Percentiles rank a stretch among this genome's conserved stretches.
These are phyloP conservation scores for Meyerozyma carpophila DNA, from an alignment of 1,139 yeast species.

Conservation along the genomic window DNA sequence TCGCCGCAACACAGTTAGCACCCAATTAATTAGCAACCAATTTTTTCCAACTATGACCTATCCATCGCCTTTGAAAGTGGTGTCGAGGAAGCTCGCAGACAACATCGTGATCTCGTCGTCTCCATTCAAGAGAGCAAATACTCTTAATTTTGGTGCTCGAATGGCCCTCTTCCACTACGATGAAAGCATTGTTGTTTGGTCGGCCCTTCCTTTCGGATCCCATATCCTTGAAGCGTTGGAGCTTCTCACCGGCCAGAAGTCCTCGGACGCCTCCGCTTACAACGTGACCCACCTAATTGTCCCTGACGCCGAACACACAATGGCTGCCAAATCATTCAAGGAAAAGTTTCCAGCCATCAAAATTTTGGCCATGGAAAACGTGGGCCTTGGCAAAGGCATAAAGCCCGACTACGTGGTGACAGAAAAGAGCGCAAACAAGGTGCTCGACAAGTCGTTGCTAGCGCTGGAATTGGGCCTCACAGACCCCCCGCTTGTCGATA, in stretches of 20 bases:
- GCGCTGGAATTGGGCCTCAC: constrained; percentile 11
- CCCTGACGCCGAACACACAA: constrained; percentile 52
- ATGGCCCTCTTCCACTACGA: constrained; percentile 45
- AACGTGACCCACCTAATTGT: constrained; percentile 39
- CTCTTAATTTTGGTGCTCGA: constrained; percentile 55
- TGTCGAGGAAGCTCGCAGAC: constrained; percentile 40
- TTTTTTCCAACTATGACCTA: constrained; percentile 10
- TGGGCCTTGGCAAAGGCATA: constrained; percentile 21
- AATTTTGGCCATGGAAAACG: constrained; percentile 44
- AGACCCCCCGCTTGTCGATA: constrained; percentile 14
- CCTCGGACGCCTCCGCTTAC: constrained; percentile 17
- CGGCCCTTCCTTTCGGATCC: constrained; percentile 56
- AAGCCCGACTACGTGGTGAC: constrained; percentile 9
- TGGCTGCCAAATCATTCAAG: constrained; percentile 52
- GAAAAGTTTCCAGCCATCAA: constrained; percentile 42
- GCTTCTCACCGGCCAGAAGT: constrained; percentile 21
- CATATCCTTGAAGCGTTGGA: constrained; percentile 35
- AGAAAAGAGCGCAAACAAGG: constrained; percentile 20
- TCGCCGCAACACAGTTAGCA: neutral
- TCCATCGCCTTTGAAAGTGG: constrained; percentile 32
- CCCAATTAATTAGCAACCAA: neutral
- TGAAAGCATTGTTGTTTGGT: constrained; percentile 45
- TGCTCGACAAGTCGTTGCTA: constrained; percentile 12
- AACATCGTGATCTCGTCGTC: constrained; percentile 46
- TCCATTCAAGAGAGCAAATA: constrained; percentile 36